Evolutionary conservation across 768 basidiomycete species (phyloP), one percentile per base, ranked within the genome.

Genomic region (Psilocybe subaeruginosa): DNA sequence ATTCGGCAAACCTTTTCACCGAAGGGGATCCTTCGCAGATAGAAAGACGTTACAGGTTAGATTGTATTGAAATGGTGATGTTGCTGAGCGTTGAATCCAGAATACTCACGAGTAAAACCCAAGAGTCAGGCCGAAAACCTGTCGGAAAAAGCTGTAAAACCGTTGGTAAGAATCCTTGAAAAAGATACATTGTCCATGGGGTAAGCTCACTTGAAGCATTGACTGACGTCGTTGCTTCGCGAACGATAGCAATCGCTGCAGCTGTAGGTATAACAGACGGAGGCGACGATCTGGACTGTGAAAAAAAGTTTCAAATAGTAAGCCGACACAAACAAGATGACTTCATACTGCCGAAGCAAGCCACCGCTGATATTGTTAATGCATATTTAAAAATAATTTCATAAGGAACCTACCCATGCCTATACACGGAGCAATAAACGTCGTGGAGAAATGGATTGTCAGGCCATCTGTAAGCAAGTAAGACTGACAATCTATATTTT

Each of bases 251-350:
- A 78, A 61, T 78, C 77, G 50, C 75, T 75, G 58, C 75, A 77
- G 58, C 76, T 77, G 57, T 78, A 77, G 1, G 77, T 77, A 63
- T 77, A 78, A 52, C 73, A 75, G 3, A 77, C 74, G 0, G 76
- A 77, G 8, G 72, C 70, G 23, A 77, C 65, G 17, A 77, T 76
- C 67, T 77, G 76, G 27, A 75, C 76, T 77, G 51, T 6, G 29
- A 23, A 30, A 49, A 45, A 16, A 12, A 14, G 52, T 8, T 29
- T 12, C 16, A 39, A 49, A 33, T 31, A 30, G 9, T 14, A 3
- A 33, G 12, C 14, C 17, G 35, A 16, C 17, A 17, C 8, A 52
- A 39, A 58, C n/a, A 29, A 37, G 14, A 27, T 12, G 8, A 35
- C 7, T 33, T 1, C 72, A 64, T 54, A 77, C 75, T 73, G 50